phyloP scores from a whole-genome alignment of 129 eudicot species.

The Helichrysum umbraculigerum region DNA sequence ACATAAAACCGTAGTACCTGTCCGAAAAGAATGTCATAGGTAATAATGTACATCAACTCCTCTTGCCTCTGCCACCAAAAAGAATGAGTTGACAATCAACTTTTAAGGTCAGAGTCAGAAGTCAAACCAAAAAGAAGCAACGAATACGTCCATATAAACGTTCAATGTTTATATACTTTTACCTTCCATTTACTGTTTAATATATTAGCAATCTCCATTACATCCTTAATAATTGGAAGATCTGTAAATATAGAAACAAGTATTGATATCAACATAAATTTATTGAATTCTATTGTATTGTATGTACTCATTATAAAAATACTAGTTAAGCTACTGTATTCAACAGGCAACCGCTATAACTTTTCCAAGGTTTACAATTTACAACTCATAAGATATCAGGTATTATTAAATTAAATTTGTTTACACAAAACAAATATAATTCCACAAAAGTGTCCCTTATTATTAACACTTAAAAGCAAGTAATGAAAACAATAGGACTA shows the following conservation, averaged over 20 bases:
- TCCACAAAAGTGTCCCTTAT: background rate
- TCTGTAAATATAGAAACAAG: slow-evolving; percentile 40
- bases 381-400: no score
- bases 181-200: slow-evolving; percentile 97
- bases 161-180: slow-evolving; percentile 16
- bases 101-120: slow-evolving; percentile 3
- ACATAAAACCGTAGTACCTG: slow-evolving; percentile 50
- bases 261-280: background rate
- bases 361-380: background rate
- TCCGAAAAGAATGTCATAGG: slow-evolving; percentile 90
- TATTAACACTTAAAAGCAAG: slow-evolving; percentile 1
- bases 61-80: slow-evolving; percentile 69
- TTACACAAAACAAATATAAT: background rate
- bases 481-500: background rate
- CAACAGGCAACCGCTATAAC: background rate
- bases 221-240: slow-evolving; percentile 81
- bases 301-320: background rate
- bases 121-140: slow-evolving; percentile 10
- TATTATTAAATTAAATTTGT: no score
- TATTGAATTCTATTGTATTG: background rate
- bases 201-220: slow-evolving; percentile 58
- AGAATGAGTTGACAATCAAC: slow-evolving; percentile 19
- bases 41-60: slow-evolving; percentile 71
- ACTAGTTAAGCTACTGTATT: background rate
- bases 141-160: background rate